These are phyloP conservation scores for Scleromitrula shiraiana DNA, from an alignment of 2,329 filamentous ascomycete genomes.

Conservation along the genomic window DNA sequence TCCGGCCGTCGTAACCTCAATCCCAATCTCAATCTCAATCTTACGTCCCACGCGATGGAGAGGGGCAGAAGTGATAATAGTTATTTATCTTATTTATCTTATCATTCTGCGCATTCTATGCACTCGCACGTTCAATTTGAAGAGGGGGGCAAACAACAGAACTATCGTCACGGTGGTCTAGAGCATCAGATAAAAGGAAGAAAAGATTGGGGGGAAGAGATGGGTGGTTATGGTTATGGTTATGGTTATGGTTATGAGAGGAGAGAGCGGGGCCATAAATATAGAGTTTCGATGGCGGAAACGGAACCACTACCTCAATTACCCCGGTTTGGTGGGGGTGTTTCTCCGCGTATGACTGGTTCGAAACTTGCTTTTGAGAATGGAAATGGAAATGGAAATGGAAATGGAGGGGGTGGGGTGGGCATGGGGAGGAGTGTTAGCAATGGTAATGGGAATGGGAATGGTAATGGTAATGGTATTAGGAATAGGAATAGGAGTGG, in stretches of 20 bases:
- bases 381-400: no score
- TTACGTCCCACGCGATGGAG: constrained; percentile 38
- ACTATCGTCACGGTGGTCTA: no score
- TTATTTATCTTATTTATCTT: constrained; percentile 33
- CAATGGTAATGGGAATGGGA: neutral
- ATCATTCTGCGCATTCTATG: constrained; percentile 20
- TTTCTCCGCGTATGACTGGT: no score
- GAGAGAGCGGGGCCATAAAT: no score
- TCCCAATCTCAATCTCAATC: constrained; percentile 43
- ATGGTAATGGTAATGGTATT: neutral
- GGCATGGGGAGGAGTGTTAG: no score
- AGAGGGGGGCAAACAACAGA: neutral
- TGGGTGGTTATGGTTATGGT: no score
- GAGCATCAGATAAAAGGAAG: no score
- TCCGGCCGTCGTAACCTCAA: constrained; percentile 34
- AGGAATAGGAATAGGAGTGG: no score
- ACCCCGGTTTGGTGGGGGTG: constrained; percentile 14
- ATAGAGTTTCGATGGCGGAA: constrained; percentile 17
- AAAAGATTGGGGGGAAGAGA: no score
- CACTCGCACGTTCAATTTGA: neutral
- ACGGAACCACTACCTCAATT: constrained; percentile 26
- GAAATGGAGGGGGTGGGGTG: no score
- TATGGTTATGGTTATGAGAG: no score
- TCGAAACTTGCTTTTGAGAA: no score
- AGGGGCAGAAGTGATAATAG: neutral